These are phyloP conservation scores for Candida albicans DNA, from an alignment of 1,139 yeast species.

Conservation along the genomic window DNA sequence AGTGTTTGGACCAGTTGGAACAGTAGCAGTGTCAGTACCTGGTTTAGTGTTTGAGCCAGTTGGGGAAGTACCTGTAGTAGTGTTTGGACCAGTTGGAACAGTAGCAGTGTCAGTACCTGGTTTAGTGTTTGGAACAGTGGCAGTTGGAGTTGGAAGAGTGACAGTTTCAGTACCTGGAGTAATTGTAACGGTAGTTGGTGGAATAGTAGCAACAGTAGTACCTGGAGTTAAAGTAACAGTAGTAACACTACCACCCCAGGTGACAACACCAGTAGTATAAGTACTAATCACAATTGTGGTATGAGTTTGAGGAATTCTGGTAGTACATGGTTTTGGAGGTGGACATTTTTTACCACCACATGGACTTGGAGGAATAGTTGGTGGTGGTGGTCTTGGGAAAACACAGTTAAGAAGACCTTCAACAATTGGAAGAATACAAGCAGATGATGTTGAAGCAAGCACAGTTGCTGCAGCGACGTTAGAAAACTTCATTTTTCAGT, in stretches of 20 bases:
- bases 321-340: conserved; percentile 2
- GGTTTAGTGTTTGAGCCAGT: conserved; percentile 1
- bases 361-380: not conserved
- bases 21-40: conserved; percentile 3
- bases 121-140: not conserved
- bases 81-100: not conserved
- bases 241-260: conserved; percentile 2
- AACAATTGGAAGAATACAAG: conserved; percentile 4
- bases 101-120: conserved; percentile 1
- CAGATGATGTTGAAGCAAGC: conserved; percentile 3
- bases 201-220: conserved; percentile 3
- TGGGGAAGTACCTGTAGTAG: not conserved
- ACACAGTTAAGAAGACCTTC: conserved; percentile 5
- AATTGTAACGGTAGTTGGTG: conserved; percentile 5
- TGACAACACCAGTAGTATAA: conserved; percentile 5
- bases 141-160: not conserved
- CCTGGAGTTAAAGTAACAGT: conserved; percentile 3
- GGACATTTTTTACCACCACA: not conserved
- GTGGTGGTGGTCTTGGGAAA: not conserved
- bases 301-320: not conserved
- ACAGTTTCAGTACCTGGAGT: conserved; percentile 1
- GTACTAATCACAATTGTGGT: conserved; percentile 3
- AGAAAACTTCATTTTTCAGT: conserved; percentile 5
- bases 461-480: conserved; percentile 4
- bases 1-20: conserved; percentile 1